Base-by-base conservation (phyloP, 179 eudicot genomes). In the Sideroxylon spinosum region DNA sequence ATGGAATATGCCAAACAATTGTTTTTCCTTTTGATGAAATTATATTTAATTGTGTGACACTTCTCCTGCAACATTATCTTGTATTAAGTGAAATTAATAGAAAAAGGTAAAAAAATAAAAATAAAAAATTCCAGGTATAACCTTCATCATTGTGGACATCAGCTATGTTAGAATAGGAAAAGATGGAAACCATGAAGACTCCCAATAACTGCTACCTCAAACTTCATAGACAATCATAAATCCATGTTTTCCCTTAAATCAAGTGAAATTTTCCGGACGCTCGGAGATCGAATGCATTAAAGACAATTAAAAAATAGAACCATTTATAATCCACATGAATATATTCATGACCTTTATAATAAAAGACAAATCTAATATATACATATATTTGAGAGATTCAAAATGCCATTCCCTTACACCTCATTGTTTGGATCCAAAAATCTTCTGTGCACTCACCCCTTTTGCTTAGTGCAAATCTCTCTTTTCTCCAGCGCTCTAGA, bases 311-410 rank as follows among this genome's bases (percentile, higher is more conserved):
- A 37, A 37, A 37, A 37, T 1, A 37, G 44, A 37, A 37, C 44
- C 1, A 37, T 37, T 37, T 9, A 25, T 23, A 56, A 72, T 53
- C 25, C 28, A 14, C 63, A 17, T 72, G 76, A 72, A 72, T 72
- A 72, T 72, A 72, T 72, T 72, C 48, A 72, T 20, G 76, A 9
- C 63, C 23, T 55, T 50, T 72, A 55, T 53, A 72, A 63, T 16
- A 72, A 6, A 19, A 72, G n/a, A 25, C 19, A 53, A 72, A 22
- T 70, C 57, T 70, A 14, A 70, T 70, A 46, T 23, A 9, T 4
- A 25, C 9, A 22, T 8, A 3, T 62, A 16, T 28, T 56, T 61
- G 7, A 26, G 2, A 13, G 49, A 64, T 63, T 76, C 78, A 64
- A 76, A 46, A 49, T 64, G 19, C 8, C 46, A 62, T 62, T 25